Conservation (phyloP, 805 yeast species). For the Torulaspora microellipsoides region DNA sequence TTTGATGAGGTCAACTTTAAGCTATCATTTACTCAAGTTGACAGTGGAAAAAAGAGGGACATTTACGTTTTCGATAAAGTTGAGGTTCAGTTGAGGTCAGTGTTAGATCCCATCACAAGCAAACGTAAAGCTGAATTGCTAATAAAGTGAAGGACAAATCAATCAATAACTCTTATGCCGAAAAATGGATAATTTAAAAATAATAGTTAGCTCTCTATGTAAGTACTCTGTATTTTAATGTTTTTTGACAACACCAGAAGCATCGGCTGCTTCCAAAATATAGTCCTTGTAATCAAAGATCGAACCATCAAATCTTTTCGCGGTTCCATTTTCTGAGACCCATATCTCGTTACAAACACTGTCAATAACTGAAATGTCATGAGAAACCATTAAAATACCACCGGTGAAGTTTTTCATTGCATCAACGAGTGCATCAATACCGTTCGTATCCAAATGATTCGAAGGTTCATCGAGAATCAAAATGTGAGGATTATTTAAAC, state of each 20-base stretch:
- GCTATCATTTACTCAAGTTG: constrained; percentile 50
- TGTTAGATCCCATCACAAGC: constrained; percentile 81
- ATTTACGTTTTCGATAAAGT: constrained; percentile 81
- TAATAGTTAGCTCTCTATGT: neutral
- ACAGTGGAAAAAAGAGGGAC: constrained; percentile 42
- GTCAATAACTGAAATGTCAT: constrained; percentile 89
- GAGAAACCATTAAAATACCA: constrained; percentile 96
- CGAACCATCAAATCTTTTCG: constrained; percentile 70
- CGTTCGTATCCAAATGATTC: constrained; percentile 96
- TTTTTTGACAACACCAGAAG: constrained; percentile 84
- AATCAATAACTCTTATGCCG: too few relatives aligned
- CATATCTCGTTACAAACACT: constrained; percentile 90
- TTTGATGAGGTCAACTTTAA: constrained; percentile 78
- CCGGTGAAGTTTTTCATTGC: constrained; percentile 87
- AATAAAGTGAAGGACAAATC: constrained; percentile 36
- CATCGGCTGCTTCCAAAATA: constrained; percentile 71
- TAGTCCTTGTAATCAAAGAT: constrained; percentile 88
- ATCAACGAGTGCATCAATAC: constrained; percentile 90
- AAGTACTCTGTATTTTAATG: constrained; percentile 43
- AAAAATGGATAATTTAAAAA: neutral
- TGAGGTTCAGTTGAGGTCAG: constrained; percentile 73
- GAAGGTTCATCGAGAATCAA: constrained; percentile 95
- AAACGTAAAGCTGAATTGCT: constrained; percentile 84
- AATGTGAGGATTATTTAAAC: constrained; percentile 86
- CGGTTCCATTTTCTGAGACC: constrained; percentile 87